Base-by-base conservation (phyloP, 2,329 filamentous ascomycete genomes). In the Calonectria naviculata region DNA sequence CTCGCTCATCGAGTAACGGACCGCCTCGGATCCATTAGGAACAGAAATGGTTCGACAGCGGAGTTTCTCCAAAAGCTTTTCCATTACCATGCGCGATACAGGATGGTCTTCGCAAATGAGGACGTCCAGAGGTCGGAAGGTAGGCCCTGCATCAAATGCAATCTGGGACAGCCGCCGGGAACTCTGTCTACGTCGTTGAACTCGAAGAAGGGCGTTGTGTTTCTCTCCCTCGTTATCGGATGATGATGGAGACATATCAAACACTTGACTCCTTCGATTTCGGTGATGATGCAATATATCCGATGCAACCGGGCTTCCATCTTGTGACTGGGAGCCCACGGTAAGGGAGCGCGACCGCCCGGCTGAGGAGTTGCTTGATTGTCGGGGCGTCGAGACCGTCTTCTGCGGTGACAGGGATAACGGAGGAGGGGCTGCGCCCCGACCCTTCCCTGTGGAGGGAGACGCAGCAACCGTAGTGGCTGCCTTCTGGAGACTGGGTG, bases 81-180 rank as follows among this genome's bases (percentile, higher is more conserved):
- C 97, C 96, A 99, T 98, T n/a, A 99, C 96, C 86, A 99, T 92
- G 26, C 96, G 91, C 7, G 97, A 98, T 5, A 99, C 96, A 0
- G 97, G 97, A 81, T 99, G 97, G 79, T 99, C 97, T 84, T 99
- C 97, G 81, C 97, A 98, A 63, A 99, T 97, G 63, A 99, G 87
- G 7, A 99, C 93, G 82, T 99, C 97, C 63, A 99, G 85, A 2
- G 97, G 95, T 34, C 97, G 90, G 84, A 98, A 99, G 41, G 92
- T 90, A 3, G 97, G 97, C 0, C 93, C 93, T 65, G 96, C 95
- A 46, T 93, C 90, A 42, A 97, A 87, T 62, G 93, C 95, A 78
- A 98, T 95, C 78, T 97, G 95, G 0, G 97, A 99, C 80, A 98
- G 89, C 61, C 97, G 91, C 24, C 97, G 89, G n/a, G 96, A 97